Percentiles rank a stretch among this genome's conserved stretches.
phyloP scores from a whole-genome alignment of 1,139 yeast genomes.

The Lodderomyces jiufengensis region DNA sequence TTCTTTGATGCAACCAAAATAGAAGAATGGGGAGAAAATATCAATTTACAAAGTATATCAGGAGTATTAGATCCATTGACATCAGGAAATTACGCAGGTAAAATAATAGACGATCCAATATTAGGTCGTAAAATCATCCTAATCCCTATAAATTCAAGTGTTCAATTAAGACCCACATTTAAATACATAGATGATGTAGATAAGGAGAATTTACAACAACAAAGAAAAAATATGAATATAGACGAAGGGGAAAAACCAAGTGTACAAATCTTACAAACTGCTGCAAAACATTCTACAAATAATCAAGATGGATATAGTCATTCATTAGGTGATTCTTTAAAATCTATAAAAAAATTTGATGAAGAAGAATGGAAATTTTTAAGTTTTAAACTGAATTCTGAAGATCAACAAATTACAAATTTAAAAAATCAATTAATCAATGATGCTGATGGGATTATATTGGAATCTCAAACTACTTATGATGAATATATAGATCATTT shows the following conservation, averaged over 20 bases:
- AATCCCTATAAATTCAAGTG: conserved; percentile 61
- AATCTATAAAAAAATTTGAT: conserved; percentile 68
- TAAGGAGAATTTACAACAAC: conserved; percentile 22
- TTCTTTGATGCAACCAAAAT: conserved; percentile 67
- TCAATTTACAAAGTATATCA: conserved; percentile 56
- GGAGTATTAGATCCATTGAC: conserved; percentile 55
- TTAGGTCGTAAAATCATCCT: conserved; percentile 49
- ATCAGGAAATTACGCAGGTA: conserved; percentile 37
- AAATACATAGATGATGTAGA: conserved; percentile 63
- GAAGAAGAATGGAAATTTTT: conserved; percentile 60
- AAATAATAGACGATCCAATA: conserved; percentile 18
- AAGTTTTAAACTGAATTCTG: conserved; percentile 43
- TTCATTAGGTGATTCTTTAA: conserved; percentile 75
- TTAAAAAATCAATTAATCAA: conserved; percentile 25
- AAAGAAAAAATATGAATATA: conserved; percentile 21
- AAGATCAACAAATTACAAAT: conserved; percentile 31
- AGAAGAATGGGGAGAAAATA: conserved; percentile 58
- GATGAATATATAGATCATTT: conserved; percentile 4
- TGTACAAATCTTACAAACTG: conserved; percentile 43
- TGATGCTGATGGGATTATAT: conserved; percentile 28
- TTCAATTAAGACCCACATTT: conserved; percentile 81
- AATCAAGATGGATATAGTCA: conserved; percentile 72
- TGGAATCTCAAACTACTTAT: conserved; percentile 8
- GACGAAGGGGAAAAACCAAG: conserved; percentile 33
- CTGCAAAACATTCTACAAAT: conserved; percentile 48